Evolutionary conservation across 1,284 basidiomycete genomes (phyloP).

Genomic region (Malassezia yamatoensis): DNA sequence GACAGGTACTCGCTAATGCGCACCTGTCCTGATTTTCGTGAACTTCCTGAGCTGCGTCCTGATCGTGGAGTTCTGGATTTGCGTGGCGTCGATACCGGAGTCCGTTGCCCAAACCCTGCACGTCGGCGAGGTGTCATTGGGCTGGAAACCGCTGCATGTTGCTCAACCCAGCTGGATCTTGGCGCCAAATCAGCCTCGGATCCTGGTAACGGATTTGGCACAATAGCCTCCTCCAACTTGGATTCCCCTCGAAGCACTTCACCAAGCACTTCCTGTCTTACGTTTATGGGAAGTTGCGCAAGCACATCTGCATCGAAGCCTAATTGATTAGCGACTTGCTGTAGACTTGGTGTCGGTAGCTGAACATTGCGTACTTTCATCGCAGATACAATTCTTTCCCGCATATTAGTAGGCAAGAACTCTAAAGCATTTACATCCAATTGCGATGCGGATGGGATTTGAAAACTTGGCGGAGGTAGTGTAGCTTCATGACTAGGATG

Average conservation of each 20-base stretch:
- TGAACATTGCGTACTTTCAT: background rate
- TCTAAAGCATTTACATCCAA: conserved; percentile 28
- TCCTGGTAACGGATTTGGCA: too few relatives aligned
- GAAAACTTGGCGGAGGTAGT: conserved; percentile 8
- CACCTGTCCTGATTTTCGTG: background rate
- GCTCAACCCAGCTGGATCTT: too few relatives aligned
- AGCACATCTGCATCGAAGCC: conserved; percentile 36
- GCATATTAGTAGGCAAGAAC: conserved; percentile 27
- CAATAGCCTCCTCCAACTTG: too few relatives aligned
- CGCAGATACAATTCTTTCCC: conserved; percentile 21
- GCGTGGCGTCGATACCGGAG: conserved; percentile 3
- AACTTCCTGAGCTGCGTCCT: background rate
- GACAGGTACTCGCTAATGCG: background rate
- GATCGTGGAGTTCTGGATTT: background rate
- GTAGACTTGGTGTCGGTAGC: background rate
- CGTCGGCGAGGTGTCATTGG: background rate
- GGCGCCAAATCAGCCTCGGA: too few relatives aligned
- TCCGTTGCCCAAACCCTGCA: background rate
- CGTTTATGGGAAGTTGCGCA: conserved; percentile 29
- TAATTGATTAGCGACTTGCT: background rate
- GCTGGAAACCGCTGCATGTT: background rate
- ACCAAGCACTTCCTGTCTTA: conserved; percentile 33
- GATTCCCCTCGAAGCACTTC: background rate
- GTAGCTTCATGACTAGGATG: background rate
- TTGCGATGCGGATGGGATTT: conserved; percentile 33